Evolutionary conservation across 768 basidiomycete genomes (phyloP).

Genomic region (Pulveroboletus sp.): DNA sequence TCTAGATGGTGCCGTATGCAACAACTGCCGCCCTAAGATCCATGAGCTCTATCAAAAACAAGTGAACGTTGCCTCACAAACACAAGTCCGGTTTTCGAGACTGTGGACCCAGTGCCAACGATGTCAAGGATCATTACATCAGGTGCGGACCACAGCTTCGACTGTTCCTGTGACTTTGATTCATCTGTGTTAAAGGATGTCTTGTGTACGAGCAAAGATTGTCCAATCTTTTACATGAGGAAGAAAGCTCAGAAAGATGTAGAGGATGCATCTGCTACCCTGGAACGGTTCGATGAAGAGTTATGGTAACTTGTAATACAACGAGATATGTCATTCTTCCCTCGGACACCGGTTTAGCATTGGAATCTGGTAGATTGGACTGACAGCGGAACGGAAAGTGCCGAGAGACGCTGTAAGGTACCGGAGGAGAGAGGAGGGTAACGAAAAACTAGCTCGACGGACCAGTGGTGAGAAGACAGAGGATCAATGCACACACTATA

Average conservation of each 20-base stretch:
- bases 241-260: slow-evolving; percentile 99
- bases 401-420: no score
- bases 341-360: no score
- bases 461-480: no score
- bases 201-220: slow-evolving; percentile 93
- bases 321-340: no score
- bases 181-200: slow-evolving; percentile 63
- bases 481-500: no score
- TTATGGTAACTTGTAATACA: slow-evolving; percentile 55
- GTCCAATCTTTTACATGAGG: slow-evolving; percentile 97
- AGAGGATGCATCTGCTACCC: slow-evolving; percentile 69
- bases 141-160: slow-evolving; percentile 41
- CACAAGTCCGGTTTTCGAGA: slow-evolving; percentile 89
- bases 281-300: slow-evolving; percentile 84
- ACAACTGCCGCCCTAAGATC: slow-evolving; percentile 82
- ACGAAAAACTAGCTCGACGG: no score
- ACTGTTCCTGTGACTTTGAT: background rate
- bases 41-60: slow-evolving; percentile 94
- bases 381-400: no score
- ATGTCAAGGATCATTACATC: slow-evolving; percentile 97
- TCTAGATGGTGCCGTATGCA: slow-evolving; percentile 88
- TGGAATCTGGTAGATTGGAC: no score
- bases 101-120: slow-evolving; percentile 99
- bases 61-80: slow-evolving; percentile 62
- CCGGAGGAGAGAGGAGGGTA: no score